Evolutionary conservation across 331 rosid genomes (phyloP), one percentile per base, ranked within the genome.

Genomic region (Dryas integrifolia): DNA sequence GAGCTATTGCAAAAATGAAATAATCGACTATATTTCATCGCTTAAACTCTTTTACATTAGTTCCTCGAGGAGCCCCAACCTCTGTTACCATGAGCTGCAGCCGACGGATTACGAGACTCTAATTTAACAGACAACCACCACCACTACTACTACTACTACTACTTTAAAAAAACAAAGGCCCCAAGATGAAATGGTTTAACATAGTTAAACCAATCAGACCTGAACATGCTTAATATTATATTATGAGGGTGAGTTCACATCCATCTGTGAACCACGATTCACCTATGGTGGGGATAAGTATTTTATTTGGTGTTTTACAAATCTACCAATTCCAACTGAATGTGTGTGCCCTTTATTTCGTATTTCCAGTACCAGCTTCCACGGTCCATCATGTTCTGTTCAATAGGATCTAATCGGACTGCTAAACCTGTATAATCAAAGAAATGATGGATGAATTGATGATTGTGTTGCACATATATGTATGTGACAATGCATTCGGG

Each of bases 361-460:
- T 91, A 94, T 74, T 86, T 72, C 98, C 98, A 91, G 73, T 26
- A 81, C 98, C 98, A 94, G 83, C 90, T 94, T 85, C 97, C 98
- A 70, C 79, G 81, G 38, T 88, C 92, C 87, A 76, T 82, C 89
- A 70, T 81, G 67, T 72, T 76, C 73, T 62, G 83, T 56, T 80
- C 93, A 76, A 94, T 86, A 4, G 88, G 96, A 64, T 83, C 84
- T 67, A 87, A 77, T 52, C 70, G 79, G 77, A 78, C 79, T 9
- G 76, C 81, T 16, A 85, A 79, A 82, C 92, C 98, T 94, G 91
- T 47, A 57, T 47, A 30, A 51, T 50, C 57, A 55, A 18, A 18
- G 65, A 73, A 72, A 86, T n/a, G 43, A 24, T 38, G 38, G 40
- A 67, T 73, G 59, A 63, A 53, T 62, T 18, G n/a, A 7, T 52